These are phyloP conservation scores for Chloranthus sessilifolius DNA, from an alignment of 164 flowering plant genomes.

Conservation along the genomic window DNA sequence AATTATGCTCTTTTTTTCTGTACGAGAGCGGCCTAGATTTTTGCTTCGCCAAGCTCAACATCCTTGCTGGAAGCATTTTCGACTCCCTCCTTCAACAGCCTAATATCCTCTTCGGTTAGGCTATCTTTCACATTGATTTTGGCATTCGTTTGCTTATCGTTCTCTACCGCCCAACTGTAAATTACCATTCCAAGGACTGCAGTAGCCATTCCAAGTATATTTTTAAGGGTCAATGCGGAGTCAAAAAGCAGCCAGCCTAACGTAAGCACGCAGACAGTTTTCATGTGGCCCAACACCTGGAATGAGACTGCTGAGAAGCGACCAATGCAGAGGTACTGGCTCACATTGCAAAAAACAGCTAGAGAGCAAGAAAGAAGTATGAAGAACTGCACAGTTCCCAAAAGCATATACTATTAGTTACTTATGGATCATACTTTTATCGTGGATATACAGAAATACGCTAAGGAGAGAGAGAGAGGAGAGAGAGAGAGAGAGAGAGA, in stretches of 20 bases:
- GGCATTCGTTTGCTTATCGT: slow-evolving; percentile 35
- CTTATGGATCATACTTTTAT: neutral
- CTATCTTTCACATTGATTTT: slow-evolving; percentile 19
- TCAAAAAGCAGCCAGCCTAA: slow-evolving; percentile 45
- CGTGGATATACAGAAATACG: too few species aligned
- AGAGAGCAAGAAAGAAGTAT: slow-evolving; percentile 44
- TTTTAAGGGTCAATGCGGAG: slow-evolving; percentile 39
- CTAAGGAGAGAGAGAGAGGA: slow-evolving; percentile 3
- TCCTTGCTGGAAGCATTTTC: slow-evolving; percentile 21
- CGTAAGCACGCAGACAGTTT: slow-evolving; percentile 46
- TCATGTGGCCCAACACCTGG: slow-evolving; percentile 58
- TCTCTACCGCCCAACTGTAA: slow-evolving; percentile 44
- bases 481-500: neutral
- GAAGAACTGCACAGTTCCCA: slow-evolving; percentile 28
- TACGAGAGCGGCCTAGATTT: slow-evolving; percentile 6
- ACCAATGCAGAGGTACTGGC: slow-evolving; percentile 52
- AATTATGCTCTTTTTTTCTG: neutral
- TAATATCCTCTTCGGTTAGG: slow-evolving; percentile 28
- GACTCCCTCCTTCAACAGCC: slow-evolving; percentile 26
- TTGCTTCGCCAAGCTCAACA: slow-evolving; percentile 29
- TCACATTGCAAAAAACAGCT: slow-evolving; percentile 52
- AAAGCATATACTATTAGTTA: too few species aligned
- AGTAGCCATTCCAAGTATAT: slow-evolving; percentile 41
- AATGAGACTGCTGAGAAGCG: slow-evolving; percentile 54
- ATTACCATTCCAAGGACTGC: slow-evolving; percentile 53